These are phyloP conservation scores for Talaromyces sp. DNA, from an alignment of 2,329 filamentous ascomycete species.

Conservation along the genomic window DNA sequence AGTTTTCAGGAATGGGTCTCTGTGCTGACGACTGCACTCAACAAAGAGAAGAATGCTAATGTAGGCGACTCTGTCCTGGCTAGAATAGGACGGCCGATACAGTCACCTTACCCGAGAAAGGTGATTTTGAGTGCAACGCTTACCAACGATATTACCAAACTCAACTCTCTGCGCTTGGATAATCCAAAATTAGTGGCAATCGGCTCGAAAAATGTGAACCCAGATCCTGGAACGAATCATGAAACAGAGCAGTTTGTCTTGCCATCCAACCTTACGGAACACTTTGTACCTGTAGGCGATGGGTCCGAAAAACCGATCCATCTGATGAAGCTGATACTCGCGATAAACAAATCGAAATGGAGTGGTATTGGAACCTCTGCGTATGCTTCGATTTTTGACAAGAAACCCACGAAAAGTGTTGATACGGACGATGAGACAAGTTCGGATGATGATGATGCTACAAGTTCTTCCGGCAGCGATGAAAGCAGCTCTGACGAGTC, in stretches of 20 bases:
- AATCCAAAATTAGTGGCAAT: constrained; percentile 75
- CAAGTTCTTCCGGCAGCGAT: constrained; percentile 36
- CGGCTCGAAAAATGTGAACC: constrained; percentile 48
- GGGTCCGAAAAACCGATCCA: constrained; percentile 75
- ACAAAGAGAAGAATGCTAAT: constrained; percentile 54
- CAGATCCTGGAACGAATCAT: constrained; percentile 21
- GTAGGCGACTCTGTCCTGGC: constrained; percentile 32
- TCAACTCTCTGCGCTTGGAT: constrained; percentile 68
- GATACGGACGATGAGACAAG: constrained; percentile 8
- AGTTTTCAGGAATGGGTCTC: constrained; percentile 90
- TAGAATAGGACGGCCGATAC: constrained; percentile 37
- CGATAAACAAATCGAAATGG: constrained; percentile 30
- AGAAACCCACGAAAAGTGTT: not conserved
- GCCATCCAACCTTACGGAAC: constrained; percentile 62
- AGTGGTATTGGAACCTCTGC: constrained; percentile 8
- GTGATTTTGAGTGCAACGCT: constrained; percentile 88
- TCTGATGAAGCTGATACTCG: constrained; percentile 69
- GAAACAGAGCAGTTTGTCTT: constrained; percentile 52
- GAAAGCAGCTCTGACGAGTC: constrained; percentile 3
- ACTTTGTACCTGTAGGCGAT: constrained; percentile 65
- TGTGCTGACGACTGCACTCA: constrained; percentile 59
- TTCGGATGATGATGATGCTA: constrained; percentile 26
- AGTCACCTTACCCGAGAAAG: constrained; percentile 61
- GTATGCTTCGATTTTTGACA: not conserved
- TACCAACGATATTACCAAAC: constrained; percentile 77